A percentile compares a stretch with the other conserved stretches of the same genome.
phyloP scores from a whole-genome alignment of 257 asterid genomes.

The Nicotiana obtusifolia region DNA sequence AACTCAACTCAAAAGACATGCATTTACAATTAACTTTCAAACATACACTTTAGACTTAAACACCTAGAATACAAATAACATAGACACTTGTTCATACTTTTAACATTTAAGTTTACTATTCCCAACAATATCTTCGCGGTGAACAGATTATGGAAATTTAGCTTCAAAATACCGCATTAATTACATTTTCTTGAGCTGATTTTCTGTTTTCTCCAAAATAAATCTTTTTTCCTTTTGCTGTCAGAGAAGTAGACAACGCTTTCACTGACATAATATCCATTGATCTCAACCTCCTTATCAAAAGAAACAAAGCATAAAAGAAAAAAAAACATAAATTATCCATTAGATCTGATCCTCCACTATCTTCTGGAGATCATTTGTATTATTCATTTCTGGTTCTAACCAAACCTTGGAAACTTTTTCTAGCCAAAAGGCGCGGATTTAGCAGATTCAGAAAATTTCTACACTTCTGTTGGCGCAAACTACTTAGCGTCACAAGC shows the following conservation, averaged over 20 bases:
- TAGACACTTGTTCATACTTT: not conserved
- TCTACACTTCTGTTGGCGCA: not conserved
- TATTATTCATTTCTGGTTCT: not conserved
- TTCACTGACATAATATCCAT: not conserved
- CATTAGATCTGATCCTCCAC: not conserved
- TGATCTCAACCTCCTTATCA: not conserved
- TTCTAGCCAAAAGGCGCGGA: not conserved
- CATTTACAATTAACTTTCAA: not conserved
- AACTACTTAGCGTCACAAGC: not conserved
- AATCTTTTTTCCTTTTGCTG: too few species aligned
- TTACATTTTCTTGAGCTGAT: too few species aligned
- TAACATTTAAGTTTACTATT: not conserved
- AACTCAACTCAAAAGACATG: not conserved
- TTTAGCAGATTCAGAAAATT: not conserved
- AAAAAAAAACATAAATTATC: too few species aligned
- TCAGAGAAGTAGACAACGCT: not conserved
- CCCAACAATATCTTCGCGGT: not conserved
- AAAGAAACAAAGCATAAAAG: too few species aligned
- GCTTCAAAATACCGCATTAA: too few species aligned
- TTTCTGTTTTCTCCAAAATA: too few species aligned
- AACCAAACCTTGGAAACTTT: not conserved
- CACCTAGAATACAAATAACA: not conserved
- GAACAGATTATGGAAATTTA: too few species aligned
- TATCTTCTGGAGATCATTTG: not conserved
- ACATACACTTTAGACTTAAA: not conserved